A percentile compares a stretch with the other conserved stretches of the same genome.
These are phyloP conservation scores for Russula sp. DNA, from an alignment of 768 basidiomycete genomes.

Conservation along the genomic window DNA sequence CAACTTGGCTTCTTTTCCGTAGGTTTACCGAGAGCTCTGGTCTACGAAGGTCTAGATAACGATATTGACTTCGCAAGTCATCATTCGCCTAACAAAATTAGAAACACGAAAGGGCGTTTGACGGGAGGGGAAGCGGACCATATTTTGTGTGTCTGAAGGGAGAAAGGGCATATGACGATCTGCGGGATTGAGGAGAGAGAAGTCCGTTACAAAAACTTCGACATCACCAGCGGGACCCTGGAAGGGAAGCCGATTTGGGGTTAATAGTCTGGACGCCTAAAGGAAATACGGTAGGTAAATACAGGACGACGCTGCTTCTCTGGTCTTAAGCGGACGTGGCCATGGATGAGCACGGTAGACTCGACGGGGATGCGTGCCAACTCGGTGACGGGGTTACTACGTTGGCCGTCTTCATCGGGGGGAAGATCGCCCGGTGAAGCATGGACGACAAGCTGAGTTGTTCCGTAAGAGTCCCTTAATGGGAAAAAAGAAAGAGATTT, in stretches of 20 bases:
- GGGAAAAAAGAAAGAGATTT: conserved; percentile 79
- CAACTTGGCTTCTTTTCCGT: conserved; percentile 75
- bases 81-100: conserved; percentile 61
- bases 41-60: conserved; percentile 86
- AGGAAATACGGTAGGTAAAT: conserved; percentile 6
- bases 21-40: conserved; percentile 69
- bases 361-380: conserved; percentile 68
- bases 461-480: conserved; percentile 72
- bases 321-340: conserved; percentile 63
- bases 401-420: conserved; percentile 21
- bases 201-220: conserved; percentile 69
- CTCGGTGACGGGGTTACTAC: conserved; percentile 30
- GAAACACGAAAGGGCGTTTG: conserved; percentile 4
- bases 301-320: conserved; percentile 56
- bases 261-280: conserved; percentile 5
- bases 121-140: conserved; percentile 45
- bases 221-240: conserved; percentile 67
- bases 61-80: conserved; percentile 76
- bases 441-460: conserved; percentile 71
- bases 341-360: conserved; percentile 71
- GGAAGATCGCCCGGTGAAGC: conserved; percentile 17
- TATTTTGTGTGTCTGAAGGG: conserved; percentile 67
- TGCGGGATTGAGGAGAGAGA: conserved; percentile 77
- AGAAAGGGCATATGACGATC: conserved; percentile 69
- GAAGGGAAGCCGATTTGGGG: conserved; percentile 5